These are phyloP conservation scores for Populus nigra DNA, from an alignment of 345 rosid species.

Conservation along the genomic window DNA sequence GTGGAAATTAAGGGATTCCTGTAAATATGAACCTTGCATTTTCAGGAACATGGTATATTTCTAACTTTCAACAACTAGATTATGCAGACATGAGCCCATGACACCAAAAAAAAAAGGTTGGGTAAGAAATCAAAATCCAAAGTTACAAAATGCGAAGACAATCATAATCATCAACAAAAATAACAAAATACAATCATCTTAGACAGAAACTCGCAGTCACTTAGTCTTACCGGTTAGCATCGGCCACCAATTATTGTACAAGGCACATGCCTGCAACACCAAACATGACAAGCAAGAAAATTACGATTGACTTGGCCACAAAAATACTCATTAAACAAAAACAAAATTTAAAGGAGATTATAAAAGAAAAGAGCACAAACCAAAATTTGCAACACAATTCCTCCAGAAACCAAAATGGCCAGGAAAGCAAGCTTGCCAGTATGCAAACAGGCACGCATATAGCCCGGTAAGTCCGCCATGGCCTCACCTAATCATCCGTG, in stretches of 20 bases:
- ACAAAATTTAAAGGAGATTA: slow-evolving; percentile 1
- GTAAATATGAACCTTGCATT: neutral
- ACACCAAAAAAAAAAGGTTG: too few relatives aligned
- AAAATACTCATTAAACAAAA: neutral
- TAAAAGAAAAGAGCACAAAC: slow-evolving; percentile 35
- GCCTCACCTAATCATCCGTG: neutral
- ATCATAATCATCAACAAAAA: neutral
- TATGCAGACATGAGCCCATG: neutral
- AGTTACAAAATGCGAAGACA: neutral
- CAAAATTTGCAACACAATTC: slow-evolving; percentile 84
- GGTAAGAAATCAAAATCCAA: neutral
- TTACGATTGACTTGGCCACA: neutral
- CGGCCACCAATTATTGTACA: slow-evolving; percentile 97
- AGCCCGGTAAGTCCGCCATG: slow-evolving; percentile 82
- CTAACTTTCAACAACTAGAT: neutral
- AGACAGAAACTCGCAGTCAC: slow-evolving; percentile 13
- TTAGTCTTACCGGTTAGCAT: slow-evolving; percentile 67
- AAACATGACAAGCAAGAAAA: slow-evolving; percentile 13
- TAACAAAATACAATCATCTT: neutral
- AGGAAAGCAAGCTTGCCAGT: slow-evolving; percentile 74
- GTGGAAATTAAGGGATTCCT: neutral
- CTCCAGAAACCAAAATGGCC: slow-evolving; percentile 86
- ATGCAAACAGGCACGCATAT: slow-evolving; percentile 70
- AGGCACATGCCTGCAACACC: slow-evolving; percentile 78
- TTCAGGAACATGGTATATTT: neutral